A percentile compares a stretch with the other conserved stretches of the same genome.
Evolutionary conservation across 2,329 filamentous ascomycete species (phyloP).

Genomic region (Triangularia verruculosa): DNA sequence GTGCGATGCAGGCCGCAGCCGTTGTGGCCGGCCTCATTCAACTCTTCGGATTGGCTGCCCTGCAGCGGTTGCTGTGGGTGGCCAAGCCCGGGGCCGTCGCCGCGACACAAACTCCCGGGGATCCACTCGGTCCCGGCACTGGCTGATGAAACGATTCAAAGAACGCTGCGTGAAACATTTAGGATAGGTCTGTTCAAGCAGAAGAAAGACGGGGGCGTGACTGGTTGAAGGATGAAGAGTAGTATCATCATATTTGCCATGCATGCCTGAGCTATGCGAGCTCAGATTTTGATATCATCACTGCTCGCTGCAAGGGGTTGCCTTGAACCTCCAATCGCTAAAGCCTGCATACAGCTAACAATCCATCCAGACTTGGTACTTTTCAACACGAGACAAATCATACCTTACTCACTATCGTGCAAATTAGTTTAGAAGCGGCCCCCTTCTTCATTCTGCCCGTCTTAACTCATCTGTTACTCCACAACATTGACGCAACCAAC

Average conservation of each 20-base stretch:
- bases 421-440: too few species aligned
- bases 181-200: background rate
- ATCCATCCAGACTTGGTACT: too few species aligned
- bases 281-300: background rate
- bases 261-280: too few species aligned
- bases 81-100: constrained; percentile 15
- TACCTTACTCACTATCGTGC: too few species aligned
- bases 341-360: too few species aligned
- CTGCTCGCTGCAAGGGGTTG: background rate
- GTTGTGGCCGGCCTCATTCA: constrained; percentile 3
- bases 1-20: constrained; percentile 6
- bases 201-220: background rate
- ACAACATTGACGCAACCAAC: too few species aligned
- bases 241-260: background rate
- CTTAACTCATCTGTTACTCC: too few species aligned
- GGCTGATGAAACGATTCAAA: background rate
- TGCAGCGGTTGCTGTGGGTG: constrained; percentile 11
- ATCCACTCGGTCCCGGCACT: background rate
- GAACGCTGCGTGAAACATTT: constrained; percentile 1
- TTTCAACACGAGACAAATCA: too few species aligned
- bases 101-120: constrained; percentile 10
- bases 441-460: too few species aligned
- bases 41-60: constrained; percentile 13
- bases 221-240: background rate
- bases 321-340: too few species aligned